Conservation (phyloP, 768 basidiomycete genomes). For the Suillus sp. region DNA sequence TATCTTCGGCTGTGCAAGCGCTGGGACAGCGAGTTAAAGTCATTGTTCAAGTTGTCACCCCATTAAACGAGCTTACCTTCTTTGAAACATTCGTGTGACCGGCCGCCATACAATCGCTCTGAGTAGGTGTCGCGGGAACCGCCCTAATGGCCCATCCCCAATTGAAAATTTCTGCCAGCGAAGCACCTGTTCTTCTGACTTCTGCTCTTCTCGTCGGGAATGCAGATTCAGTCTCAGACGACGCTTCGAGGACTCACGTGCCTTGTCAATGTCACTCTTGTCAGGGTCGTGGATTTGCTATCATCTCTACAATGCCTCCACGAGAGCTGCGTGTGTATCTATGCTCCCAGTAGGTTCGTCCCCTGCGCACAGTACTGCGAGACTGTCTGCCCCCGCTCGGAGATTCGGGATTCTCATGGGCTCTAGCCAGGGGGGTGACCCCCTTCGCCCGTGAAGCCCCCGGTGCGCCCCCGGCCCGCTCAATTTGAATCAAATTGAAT, state of each 20-base stretch:
- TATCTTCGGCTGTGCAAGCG: slow-evolving; percentile 4
- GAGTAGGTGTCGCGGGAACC: background rate
- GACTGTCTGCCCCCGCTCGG: background rate
- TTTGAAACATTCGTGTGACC: slow-evolving; percentile 4
- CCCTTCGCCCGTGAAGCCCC: background rate
- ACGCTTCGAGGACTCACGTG: slow-evolving; percentile 6
- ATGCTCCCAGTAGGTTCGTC: background rate
- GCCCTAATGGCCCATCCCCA: slow-evolving; percentile 1
- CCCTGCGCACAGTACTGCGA: background rate
- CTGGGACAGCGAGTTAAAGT: background rate
- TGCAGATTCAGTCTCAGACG: background rate
- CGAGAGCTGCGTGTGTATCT: background rate
- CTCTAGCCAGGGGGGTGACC: background rate
- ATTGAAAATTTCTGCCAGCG: slow-evolving; percentile 4
- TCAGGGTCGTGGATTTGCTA: background rate
- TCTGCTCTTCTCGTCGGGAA: slow-evolving; percentile 6
- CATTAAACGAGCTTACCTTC: background rate
- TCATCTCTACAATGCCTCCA: background rate
- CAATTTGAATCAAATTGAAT: background rate
- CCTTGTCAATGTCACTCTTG: background rate
- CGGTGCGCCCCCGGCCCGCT: background rate
- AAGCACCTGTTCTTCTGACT: background rate
- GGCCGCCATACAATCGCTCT: slow-evolving; percentile 2
- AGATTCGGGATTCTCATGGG: background rate
- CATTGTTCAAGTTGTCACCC: background rate